phyloP scores from a whole-genome alignment of 495 filamentous ascomycete genomes.

The Astrothelium subdiscretum region DNA sequence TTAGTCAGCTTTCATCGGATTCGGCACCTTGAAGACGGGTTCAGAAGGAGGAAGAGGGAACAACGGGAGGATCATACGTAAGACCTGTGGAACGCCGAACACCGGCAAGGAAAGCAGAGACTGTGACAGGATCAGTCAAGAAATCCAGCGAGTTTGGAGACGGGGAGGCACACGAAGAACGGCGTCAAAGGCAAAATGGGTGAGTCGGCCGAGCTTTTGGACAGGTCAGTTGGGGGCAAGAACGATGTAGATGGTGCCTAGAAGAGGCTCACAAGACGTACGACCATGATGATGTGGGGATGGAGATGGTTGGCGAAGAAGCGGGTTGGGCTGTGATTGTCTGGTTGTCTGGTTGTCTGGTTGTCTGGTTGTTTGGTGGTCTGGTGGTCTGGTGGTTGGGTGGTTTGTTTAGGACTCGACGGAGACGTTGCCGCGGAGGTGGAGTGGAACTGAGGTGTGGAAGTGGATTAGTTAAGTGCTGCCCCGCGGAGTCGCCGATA shows the following conservation, averaged over 20 bases:
- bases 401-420: neutral
- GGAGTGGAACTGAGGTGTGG: neutral
- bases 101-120: conserved; percentile 91
- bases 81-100: conserved; percentile 93
- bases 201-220: conserved; percentile 74
- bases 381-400: neutral
- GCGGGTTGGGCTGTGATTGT: too few species aligned
- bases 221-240: conserved; percentile 1
- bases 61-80: conserved; percentile 58
- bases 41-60: conserved; percentile 7
- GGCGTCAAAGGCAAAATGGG: conserved; percentile 94
- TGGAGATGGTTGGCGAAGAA: neutral
- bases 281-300: conserved; percentile 19
- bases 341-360: too few species aligned
- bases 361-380: too few species aligned
- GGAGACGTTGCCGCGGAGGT: neutral
- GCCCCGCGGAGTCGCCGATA: neutral
- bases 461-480: neutral
- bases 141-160: neutral
- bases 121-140: conserved; percentile 29
- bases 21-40: neutral
- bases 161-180: conserved; percentile 57
- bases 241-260: conserved; percentile 1
- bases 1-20: conserved; percentile 18
- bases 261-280: conserved; percentile 16